Percentiles rank a stretch among this genome's conserved stretches.
Evolutionary conservation across 139 green algal genomes (phyloP).

Genomic region (Coelastrella sp.): DNA sequence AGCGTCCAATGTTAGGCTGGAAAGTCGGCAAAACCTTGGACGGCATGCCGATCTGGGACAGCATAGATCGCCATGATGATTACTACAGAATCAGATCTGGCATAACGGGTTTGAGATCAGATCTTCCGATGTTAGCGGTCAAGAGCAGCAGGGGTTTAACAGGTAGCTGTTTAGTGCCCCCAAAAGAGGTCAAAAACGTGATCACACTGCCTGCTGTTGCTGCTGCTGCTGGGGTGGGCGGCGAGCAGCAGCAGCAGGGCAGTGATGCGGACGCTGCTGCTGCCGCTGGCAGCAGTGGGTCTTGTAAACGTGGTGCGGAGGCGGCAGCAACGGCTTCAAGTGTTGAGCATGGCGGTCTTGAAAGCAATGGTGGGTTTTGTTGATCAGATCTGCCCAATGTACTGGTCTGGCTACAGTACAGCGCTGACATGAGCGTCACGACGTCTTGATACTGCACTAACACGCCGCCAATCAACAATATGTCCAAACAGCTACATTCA

Average conservation of each 20-base stretch:
- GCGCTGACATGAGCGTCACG: too few species aligned
- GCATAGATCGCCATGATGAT: slow-evolving; percentile 31
- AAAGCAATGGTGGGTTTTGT: too few species aligned
- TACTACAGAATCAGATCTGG: slow-evolving; percentile 18
- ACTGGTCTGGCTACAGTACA: too few species aligned
- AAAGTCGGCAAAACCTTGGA: slow-evolving; percentile 13
- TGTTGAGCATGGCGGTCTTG: too few species aligned
- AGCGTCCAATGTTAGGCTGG: slow-evolving; percentile 36
- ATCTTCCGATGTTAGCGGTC: slow-evolving; percentile 40
- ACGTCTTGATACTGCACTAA: too few species aligned
- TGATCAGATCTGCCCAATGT: too few species aligned
- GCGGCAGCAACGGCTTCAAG: background rate
- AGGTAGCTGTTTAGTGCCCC: slow-evolving; percentile 28
- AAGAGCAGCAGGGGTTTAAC: slow-evolving; percentile 32
- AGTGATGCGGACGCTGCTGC: slow-evolving; percentile 22
- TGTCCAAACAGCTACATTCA: too few species aligned
- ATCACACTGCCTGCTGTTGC: background rate
- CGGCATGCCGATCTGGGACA: slow-evolving; percentile 5
- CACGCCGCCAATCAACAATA: too few species aligned
- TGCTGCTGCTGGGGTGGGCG: background rate
- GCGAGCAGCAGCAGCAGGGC: background rate
- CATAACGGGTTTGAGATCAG: background rate
- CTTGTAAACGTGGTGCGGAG: background rate
- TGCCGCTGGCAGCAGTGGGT: background rate
- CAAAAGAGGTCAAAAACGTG: background rate